A percentile compares a stretch with the other conserved stretches of the same genome.
These are phyloP conservation scores for Fusarium dimerum DNA, from an alignment of 2,329 filamentous ascomycete genomes.

Conservation along the genomic window DNA sequence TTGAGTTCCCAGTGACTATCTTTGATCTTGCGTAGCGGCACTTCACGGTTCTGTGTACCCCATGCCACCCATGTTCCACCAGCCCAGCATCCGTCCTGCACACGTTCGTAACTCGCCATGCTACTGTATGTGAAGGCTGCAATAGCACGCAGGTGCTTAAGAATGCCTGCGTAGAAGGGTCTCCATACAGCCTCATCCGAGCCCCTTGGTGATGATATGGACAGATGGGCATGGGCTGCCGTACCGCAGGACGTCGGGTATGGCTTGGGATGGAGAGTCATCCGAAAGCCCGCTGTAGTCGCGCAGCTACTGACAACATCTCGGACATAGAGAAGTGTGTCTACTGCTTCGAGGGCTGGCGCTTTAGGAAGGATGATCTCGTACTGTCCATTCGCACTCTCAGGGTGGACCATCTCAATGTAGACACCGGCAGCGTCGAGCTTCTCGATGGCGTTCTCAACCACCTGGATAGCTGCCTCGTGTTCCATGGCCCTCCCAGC, in stretches of 20 bases:
- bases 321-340: constrained; percentile 69
- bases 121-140: constrained; percentile 69
- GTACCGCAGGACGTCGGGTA: constrained; percentile 59
- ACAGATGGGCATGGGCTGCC: constrained; percentile 70
- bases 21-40: constrained; percentile 68
- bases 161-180: constrained; percentile 71
- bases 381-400: constrained; percentile 73
- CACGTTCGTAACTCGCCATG: constrained; percentile 67
- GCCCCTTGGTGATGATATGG: constrained; percentile 52
- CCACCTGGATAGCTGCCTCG: constrained; percentile 54
- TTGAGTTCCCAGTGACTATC: constrained; percentile 77
- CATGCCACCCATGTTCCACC: constrained; percentile 78
- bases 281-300: constrained; percentile 60
- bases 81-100: constrained; percentile 71
- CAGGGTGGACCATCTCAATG: constrained; percentile 73
- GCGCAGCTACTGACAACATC: constrained; percentile 69
- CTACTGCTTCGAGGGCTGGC: constrained; percentile 67
- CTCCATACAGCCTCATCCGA: constrained; percentile 51
- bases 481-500: constrained; percentile 64
- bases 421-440: constrained; percentile 64
- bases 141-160: constrained; percentile 66
- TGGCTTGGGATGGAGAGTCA: constrained; percentile 75
- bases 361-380: constrained; percentile 70
- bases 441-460: constrained; percentile 65
- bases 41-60: constrained; percentile 81